Conservation (phyloP, 2,329 filamentous ascomycete genomes). For the Ceratocystis lukuohia region DNA sequence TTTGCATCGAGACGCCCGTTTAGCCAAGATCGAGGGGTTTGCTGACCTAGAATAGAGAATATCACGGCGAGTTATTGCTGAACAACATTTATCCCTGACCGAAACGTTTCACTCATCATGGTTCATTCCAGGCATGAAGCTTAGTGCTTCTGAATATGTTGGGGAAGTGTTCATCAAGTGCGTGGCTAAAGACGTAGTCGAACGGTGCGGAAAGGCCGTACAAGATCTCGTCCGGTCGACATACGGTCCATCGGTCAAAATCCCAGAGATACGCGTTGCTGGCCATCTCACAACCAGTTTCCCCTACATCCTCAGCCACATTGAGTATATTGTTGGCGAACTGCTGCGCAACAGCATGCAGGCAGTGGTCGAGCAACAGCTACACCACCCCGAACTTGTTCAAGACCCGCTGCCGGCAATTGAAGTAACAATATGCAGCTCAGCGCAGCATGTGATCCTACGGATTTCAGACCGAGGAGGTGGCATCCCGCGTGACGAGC, state of each 20-base stretch:
- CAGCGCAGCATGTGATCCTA: slow-evolving; percentile 88
- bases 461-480: slow-evolving; percentile 91
- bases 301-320: slow-evolving; percentile 87
- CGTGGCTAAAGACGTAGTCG: slow-evolving; percentile 76
- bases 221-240: slow-evolving; percentile 59
- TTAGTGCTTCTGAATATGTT: slow-evolving; percentile 68
- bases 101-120: slow-evolving; percentile 85
- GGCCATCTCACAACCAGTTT: slow-evolving; percentile 85
- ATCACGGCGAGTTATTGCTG: slow-evolving; percentile 87
- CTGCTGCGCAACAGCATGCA: slow-evolving; percentile 90
- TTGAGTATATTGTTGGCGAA: slow-evolving; percentile 96
- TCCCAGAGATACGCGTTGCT: slow-evolving; percentile 71
- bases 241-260: slow-evolving; percentile 54
- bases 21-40: not conserved
- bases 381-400: slow-evolving; percentile 25
- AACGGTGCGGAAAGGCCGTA: slow-evolving; percentile 65
- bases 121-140: slow-evolving; percentile 70
- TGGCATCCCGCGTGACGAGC: slow-evolving; percentile 69
- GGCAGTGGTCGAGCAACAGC: slow-evolving; percentile 67
- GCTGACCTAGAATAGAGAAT: slow-evolving; percentile 52
- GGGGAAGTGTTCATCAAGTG: slow-evolving; percentile 93
- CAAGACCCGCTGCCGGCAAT: slow-evolving; percentile 55
- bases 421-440: slow-evolving; percentile 88
- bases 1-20: not conserved
- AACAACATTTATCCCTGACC: slow-evolving; percentile 88